Base-by-base conservation (phyloP, 345 rosid genomes). In the Lepidium aucheri region DNA sequence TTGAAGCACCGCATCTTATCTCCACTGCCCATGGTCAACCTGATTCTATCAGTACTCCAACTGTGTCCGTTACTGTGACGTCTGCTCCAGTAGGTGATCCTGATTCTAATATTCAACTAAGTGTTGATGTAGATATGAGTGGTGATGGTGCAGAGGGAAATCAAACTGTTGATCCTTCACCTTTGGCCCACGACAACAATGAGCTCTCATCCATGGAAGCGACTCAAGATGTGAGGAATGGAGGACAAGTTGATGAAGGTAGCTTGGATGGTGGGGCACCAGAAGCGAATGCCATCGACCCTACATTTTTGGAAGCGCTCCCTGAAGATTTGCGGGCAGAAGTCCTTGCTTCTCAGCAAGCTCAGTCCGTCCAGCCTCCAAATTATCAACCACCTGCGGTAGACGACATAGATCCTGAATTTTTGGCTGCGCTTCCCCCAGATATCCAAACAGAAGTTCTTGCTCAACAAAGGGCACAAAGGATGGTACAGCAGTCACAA, bases 381-480 rank as follows among this genome's bases (percentile, higher is more conserved):
- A 69, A 84, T 60, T 90, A 86, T 76, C 83, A 77, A 32, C 92
- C 97, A 3, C 96, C 98, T 80, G 70, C 97, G 33, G 94, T 84
- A 56, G 96, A 90, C 52, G 96, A 90, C 60, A 93, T 93, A 72
- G 97, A 93, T 83, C 97, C 96, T 15, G 97, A 93, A 77, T 93
- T 93, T 77, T 79, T 93, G 77, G 97, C 98, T 67, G 98, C 98
- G 45, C 89, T 93, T 65, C 98, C 98, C n/a, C 92, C 92, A 45
- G 98, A 93, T 70, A 93, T 93, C 56, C 98, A 93, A 76, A 90
- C 98, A 68, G 98, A 93, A 77, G 98, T 93, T 67, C 80, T 93
- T 82, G 97, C 98, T 57, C 98, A 93, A 67, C 98, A 93, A 81
- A 85, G 98, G 78, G 94, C 89, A 41, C 98, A 90, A 73, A 78